Evolutionary conservation across 176 grass and related monocot species (phyloP), one percentile per base, ranked within the genome.

Genomic region (Oryza coarctata): DNA sequence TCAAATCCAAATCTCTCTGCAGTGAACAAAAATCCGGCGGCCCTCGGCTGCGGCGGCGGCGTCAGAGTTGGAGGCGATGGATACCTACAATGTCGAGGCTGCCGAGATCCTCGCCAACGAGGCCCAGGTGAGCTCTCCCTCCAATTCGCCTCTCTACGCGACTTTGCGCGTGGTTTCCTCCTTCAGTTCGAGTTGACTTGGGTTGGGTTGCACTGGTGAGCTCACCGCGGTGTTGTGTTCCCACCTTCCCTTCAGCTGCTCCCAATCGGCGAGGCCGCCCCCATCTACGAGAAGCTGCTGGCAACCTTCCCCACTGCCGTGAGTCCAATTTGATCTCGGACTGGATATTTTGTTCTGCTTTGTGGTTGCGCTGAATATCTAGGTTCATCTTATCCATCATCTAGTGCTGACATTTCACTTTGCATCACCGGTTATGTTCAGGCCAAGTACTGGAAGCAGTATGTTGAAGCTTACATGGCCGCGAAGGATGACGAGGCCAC

Each of bases 361-460:
- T 26, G 38, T 0, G 63, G 80, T 28, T 74, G 25, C 30, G 5
- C n/a, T 18, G 8, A 25, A 73, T 45, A 8, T 35, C 38, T 47
- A 40, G 50, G 52, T 81, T 30, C 25, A 14, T 72, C 12, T 12
- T 63, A 39, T 29, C 68, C 26, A 13, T 80, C 47, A 40, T 61
- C 31, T 61, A 33, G 12, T 13, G 70, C 13, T 83, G 39, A 74
- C 65, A 10, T 3, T 76, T 57, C 52, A 62, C 1, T 71, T 28
- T 63, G 49, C 4, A 11, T 13, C 45, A 8, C 15, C 3, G 17
- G 7, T 15, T 49, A 45, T 72, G 33, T 52, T 30, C 76, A 98
- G 96, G 90, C 89, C 6, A 98, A 95, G 69, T 98, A 89, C 63
- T 98, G 96, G 96, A 98, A 98, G 82, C 96, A 98, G 79, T 95